These are phyloP conservation scores for Hypoxylon sp. DNA, from an alignment of 2,329 filamentous ascomycete species.

Conservation along the genomic window DNA sequence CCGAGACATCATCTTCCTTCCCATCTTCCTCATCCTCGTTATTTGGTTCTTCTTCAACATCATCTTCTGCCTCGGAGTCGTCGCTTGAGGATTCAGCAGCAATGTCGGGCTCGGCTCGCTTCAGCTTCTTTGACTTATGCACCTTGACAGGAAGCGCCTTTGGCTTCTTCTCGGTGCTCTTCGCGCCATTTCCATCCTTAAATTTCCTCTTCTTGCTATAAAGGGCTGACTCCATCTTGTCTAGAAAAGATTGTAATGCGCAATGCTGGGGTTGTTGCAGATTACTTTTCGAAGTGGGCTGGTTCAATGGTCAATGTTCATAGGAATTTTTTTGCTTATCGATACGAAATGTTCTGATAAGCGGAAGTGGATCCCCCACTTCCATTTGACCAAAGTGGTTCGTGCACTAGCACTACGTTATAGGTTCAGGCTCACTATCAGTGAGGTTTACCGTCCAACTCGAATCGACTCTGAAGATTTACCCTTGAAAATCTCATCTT, in stretches of 20 bases:
- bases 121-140: constrained; percentile 62
- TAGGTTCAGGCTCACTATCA: too few relatives aligned
- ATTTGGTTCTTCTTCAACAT: constrained; percentile 38
- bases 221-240: constrained; percentile 51
- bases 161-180: constrained; percentile 50
- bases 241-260: constrained; percentile 8
- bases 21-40: constrained; percentile 44
- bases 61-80: constrained; percentile 42
- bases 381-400: not conserved
- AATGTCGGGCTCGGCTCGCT: constrained; percentile 54
- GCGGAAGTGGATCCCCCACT: not conserved
- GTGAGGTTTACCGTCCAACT: not conserved
- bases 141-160: constrained; percentile 49
- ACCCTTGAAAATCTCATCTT: not conserved
- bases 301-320: constrained; percentile 11
- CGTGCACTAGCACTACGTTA: not conserved
- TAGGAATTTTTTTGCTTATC: constrained; percentile 42
- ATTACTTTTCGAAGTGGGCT: constrained; percentile 25
- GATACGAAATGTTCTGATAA: constrained; percentile 35
- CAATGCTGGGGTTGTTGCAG: constrained; percentile 15
- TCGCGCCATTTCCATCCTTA: constrained; percentile 53
- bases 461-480: not conserved
- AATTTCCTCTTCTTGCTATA: constrained; percentile 62
- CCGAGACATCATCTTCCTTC: constrained; percentile 40
- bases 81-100: constrained; percentile 41